Base-by-base conservation (phyloP, 257 asterid genomes). In the Datura wrightii region DNA sequence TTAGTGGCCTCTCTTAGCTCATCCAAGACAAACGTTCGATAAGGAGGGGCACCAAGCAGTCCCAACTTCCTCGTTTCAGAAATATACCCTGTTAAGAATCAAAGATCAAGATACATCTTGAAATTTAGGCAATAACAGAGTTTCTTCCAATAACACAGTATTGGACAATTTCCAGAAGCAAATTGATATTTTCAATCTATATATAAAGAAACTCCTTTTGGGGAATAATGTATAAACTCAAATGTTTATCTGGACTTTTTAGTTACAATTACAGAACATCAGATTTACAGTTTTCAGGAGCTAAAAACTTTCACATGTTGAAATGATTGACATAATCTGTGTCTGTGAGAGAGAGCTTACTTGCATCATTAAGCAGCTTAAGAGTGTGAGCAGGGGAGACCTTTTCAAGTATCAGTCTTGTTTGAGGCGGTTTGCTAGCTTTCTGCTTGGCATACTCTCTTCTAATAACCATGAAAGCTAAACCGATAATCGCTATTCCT, bases 361-460 rank as follows among this genome's bases (percentile, higher is more conserved):
- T 93, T 86, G 98, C 99, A 89, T 95, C 97, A 86, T 90, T 89
- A 84, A 95, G 99, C 87, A 95, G 89, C 94, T 93, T 91, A 24
- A 93, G 92, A 14, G 97, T 91, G 86, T 87, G 86, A 2, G 85
- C 98, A 53, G 95, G 94, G 10, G 96, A 89, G 48, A 90, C 91
- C 84, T 89, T 91, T 86, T 93, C 97, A 55, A 91, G 84, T 3
- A 92, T 88, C 82, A 88, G 79, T 69, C 83, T 89, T n/a, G 92
- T 85, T 44, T 56, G 91, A 80, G 92, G 85, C 46, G 42, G 88
- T 84, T 88, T 85, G 60, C 88, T 86, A 79, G 24, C 63, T 62
- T 83, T 83, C 88, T 86, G 42, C 88, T 88, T 92, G 6, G 70
- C 78, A 59, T 48, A 82, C 80, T 86, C 89, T 86, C 84, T 87